Conservation (phyloP, 768 basidiomycete genomes). For the Paxillus rubicundulus region DNA sequence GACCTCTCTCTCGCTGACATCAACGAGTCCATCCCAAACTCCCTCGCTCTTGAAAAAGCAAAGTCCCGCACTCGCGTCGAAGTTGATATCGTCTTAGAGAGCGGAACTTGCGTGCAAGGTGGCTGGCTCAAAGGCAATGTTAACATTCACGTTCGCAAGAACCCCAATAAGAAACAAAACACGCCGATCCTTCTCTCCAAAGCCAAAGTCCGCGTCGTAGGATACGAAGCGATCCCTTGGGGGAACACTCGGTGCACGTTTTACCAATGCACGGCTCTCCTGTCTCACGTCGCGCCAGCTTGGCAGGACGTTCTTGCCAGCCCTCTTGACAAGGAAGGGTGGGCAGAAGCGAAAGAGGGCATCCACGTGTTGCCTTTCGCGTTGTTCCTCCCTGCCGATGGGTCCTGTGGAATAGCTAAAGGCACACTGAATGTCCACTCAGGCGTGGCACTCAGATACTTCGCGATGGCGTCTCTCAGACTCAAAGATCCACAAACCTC, state of each 20-base stretch:
- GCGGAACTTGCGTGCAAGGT: conserved; percentile 77
- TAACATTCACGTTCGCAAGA: conserved; percentile 59
- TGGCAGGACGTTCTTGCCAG: conserved; percentile 44
- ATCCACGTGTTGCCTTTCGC: conserved; percentile 69
- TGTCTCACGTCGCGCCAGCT: conserved; percentile 49
- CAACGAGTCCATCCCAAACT: conserved; percentile 18
- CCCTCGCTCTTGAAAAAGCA: conserved; percentile 65
- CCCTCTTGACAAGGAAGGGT: conserved; percentile 57
- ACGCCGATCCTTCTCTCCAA: conserved; percentile 61
- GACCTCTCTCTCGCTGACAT: conserved; percentile 1
- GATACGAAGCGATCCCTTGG: conserved; percentile 71
- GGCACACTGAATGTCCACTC: conserved; percentile 53
- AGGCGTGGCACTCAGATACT: conserved; percentile 71
- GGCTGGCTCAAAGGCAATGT: conserved; percentile 67
- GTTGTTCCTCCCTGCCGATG: conserved; percentile 60
- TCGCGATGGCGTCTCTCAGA: conserved; percentile 76
- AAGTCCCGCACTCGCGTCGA: conserved; percentile 73
- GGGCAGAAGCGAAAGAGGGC: conserved; percentile 61
- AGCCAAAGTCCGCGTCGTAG: conserved; percentile 78
- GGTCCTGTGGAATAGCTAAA: conserved; percentile 53
- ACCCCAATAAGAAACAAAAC: conserved; percentile 47
- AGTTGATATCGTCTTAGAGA: conserved; percentile 76
- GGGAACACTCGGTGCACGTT: conserved; percentile 71
- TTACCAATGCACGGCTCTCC: conserved; percentile 65
- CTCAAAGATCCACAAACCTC: conserved; percentile 62